Evolutionary conservation across 2,329 filamentous ascomycete genomes (phyloP), one percentile per base, ranked within the genome.

Genomic region (Talaromyces atroroseus): DNA sequence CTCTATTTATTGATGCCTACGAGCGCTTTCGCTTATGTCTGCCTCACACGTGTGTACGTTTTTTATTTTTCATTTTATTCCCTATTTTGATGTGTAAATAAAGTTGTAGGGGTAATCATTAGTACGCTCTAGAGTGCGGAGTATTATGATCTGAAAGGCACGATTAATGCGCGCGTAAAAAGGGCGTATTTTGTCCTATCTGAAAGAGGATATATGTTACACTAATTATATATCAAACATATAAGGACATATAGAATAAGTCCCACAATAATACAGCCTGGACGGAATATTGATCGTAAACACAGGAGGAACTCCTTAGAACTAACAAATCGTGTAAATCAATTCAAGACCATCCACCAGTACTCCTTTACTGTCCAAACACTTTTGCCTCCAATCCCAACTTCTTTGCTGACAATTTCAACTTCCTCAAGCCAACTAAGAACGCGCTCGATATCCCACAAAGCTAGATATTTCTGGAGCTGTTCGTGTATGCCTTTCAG

Each of bases 391-490:
- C 57, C 50, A 49, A 44, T 34, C 64, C 63, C 32, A 63, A 58
- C 18, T 61, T 65, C 42, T 24, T 47, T 59, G 54, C 57, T 56
- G 53, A 63, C 64, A 26, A 64, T 61, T 5, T 64, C 65, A 21
- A 66, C 65, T n/a, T 60, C 52, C 11, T 64, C 62, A 62, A 77
- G 47, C 76, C 76, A 79, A 12, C 67, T 64, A 45, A 78, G 60
- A 51, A 77, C 52, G 38, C 72, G 44, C 54, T 67, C 63, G 8
- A 75, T 64, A 61, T 79, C 76, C 75, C 76, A 78, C 14, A 62
- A 60, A 14, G 65, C 70, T 59, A 78, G 61, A 11, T 64, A 68
- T 14, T 72, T 74, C 49, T 70, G 69, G 29, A 77, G 59, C 63
- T 71, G 69, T 16, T 59, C 64, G 11, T 68, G 64, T n/a, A 79